These are phyloP conservation scores for Fagopyrum esculentum DNA, from an alignment of 148 eudicot genomes.

Conservation along the genomic window DNA sequence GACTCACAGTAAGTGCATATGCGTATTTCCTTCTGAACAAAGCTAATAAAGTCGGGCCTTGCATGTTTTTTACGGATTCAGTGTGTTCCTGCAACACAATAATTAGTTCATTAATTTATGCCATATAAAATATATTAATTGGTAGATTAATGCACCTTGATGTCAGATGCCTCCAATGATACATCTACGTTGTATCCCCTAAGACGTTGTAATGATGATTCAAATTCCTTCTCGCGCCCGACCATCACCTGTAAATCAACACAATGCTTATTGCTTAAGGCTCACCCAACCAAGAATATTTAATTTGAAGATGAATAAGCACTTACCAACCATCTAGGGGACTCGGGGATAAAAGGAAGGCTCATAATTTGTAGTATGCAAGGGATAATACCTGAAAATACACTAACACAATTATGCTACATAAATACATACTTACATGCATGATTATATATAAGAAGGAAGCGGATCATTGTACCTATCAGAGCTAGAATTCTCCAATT, in stretches of 20 bases:
- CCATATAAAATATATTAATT: not conserved
- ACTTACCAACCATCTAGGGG: constrained; percentile 75
- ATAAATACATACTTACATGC: not conserved
- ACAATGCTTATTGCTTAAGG: not conserved
- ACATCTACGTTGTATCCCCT: constrained; percentile 49
- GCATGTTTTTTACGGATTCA: constrained; percentile 18
- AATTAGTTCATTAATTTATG: not conserved
- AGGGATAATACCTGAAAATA: constrained; percentile 41
- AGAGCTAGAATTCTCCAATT: constrained; percentile 41
- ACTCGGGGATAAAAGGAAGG: constrained; percentile 51
- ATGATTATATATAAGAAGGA: not conserved
- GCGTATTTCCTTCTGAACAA: constrained; percentile 32
- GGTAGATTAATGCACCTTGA: constrained; percentile 29
- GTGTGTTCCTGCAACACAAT: constrained; percentile 22
- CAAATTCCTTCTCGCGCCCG: constrained; percentile 36
- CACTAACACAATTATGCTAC: not conserved
- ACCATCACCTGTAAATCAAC: constrained; percentile 39
- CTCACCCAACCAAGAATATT: not conserved
- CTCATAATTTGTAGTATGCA: constrained; percentile 40
- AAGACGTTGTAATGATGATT: constrained; percentile 37
- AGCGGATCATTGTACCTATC: constrained; percentile 22
- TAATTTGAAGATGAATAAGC: not conserved
- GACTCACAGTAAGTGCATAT: constrained; percentile 33
- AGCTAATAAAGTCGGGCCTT: constrained; percentile 18
- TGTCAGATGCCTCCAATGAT: constrained; percentile 52